Percentiles rank a stretch among this genome's conserved stretches.
These are phyloP conservation scores for Solanum pimpinellifolium DNA, from an alignment of 257 asterid species.

Conservation along the genomic window DNA sequence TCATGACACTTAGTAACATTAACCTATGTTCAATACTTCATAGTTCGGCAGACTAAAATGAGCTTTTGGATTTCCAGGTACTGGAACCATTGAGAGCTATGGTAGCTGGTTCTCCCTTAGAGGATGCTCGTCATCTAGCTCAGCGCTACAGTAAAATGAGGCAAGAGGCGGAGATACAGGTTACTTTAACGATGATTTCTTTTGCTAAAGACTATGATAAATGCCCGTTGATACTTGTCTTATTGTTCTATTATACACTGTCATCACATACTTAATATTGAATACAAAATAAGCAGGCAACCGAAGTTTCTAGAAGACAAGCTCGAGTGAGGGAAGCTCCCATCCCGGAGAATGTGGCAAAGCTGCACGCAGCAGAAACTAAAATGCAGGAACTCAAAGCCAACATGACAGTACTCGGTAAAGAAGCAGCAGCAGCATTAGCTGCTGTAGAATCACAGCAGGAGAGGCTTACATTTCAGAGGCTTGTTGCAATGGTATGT, in stretches of 20 bases:
- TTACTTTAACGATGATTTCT: conserved; percentile 10
- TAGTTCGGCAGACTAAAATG: background rate
- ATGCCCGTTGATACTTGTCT: background rate
- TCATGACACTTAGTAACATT: background rate
- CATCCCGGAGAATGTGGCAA: conserved; percentile 84
- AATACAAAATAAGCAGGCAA: conserved; percentile 46
- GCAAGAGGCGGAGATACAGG: conserved; percentile 97
- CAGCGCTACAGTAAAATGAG: conserved; percentile 95
- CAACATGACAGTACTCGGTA: conserved; percentile 93
- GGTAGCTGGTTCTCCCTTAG: conserved; percentile 71
- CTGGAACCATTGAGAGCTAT: conserved; percentile 92
- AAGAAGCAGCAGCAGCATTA: conserved; percentile 93
- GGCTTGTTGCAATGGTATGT: conserved; percentile 83
- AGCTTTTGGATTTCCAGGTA: conserved; percentile 35
- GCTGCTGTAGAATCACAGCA: conserved; percentile 95
- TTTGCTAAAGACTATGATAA: background rate
- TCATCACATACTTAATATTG: background rate
- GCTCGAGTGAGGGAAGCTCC: conserved; percentile 96
- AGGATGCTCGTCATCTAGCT: conserved; percentile 99
- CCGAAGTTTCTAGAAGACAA: conserved; percentile 86
- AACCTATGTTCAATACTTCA: background rate
- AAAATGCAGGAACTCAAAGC: conserved; percentile 91
- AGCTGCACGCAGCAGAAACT: conserved; percentile 82
- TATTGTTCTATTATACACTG: background rate
- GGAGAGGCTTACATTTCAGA: conserved; percentile 91